Conservation (phyloP, 371 early-diverging fungal species). For the Sporodiniella umbellata region DNA sequence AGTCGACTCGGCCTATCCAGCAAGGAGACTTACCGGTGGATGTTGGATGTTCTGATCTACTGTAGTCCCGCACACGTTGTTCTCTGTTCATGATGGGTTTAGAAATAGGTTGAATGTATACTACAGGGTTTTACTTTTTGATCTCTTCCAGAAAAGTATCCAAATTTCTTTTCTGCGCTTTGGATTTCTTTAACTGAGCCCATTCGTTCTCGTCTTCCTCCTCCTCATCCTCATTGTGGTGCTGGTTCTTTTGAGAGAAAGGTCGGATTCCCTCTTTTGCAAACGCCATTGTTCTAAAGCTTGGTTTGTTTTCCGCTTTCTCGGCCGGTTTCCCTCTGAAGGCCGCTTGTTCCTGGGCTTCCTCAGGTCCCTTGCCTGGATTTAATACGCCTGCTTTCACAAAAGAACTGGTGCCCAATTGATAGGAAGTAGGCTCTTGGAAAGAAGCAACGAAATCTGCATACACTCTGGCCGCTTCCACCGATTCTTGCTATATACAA, state of each 20-base stretch:
- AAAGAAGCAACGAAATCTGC: conserved; percentile 86
- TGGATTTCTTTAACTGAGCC: conserved; percentile 26
- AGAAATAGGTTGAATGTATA: too few species aligned
- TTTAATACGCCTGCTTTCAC: conserved; percentile 56
- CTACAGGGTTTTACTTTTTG: conserved; percentile 58
- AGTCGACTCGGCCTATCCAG: neutral
- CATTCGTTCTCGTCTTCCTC: conserved; percentile 36
- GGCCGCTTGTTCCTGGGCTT: neutral
- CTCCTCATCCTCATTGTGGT: conserved; percentile 21
- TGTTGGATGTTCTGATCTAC: neutral
- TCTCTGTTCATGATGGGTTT: too few species aligned
- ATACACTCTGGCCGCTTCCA: conserved; percentile 79
- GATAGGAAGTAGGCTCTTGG: conserved; percentile 54
- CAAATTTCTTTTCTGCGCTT: conserved; percentile 67
- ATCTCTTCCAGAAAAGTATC: conserved; percentile 84
- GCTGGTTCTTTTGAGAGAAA: neutral
- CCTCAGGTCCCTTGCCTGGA: conserved; percentile 8
- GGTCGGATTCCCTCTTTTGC: conserved; percentile 24
- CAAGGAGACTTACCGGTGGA: neutral
- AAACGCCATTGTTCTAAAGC: conserved; percentile 45
- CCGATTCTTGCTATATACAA: conserved; percentile 53
- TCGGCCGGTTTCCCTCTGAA: neutral
- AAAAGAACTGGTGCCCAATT: conserved; percentile 50
- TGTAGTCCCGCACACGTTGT: conserved; percentile 30
- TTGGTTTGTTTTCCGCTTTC: conserved; percentile 7